These are phyloP conservation scores for Coemansia sp. DNA, from an alignment of 192 early-diverging fungal species.

Conservation along the genomic window DNA sequence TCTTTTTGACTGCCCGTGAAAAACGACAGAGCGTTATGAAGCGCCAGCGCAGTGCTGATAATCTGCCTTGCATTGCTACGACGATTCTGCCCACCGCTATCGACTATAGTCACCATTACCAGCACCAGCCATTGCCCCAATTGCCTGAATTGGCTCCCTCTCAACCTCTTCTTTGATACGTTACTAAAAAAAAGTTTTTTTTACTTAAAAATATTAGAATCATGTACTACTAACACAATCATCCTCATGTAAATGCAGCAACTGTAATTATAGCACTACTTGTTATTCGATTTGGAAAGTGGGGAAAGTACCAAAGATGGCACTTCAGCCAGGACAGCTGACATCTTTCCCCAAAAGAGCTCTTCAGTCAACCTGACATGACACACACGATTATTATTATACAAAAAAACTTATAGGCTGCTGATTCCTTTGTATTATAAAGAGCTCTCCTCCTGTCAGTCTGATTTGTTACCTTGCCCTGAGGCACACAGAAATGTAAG, in stretches of 20 bases:
- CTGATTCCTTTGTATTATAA: no score
- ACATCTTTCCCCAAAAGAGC: no score
- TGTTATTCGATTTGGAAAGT: no score
- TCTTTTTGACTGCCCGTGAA: conserved; percentile 41
- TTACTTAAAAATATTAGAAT: background rate
- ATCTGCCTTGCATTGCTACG: conserved; percentile 12
- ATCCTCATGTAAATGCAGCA: background rate
- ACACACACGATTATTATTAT: no score
- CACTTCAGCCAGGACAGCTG: no score
- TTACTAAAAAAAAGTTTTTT: background rate
- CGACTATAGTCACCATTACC: conserved; percentile 26
- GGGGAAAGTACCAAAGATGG: no score
- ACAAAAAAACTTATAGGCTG: no score
- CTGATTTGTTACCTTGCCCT: no score
- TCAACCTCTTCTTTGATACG: conserved; percentile 7
- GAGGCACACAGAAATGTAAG: no score
- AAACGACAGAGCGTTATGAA: conserved; percentile 39
- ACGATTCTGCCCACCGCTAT: conserved; percentile 5
- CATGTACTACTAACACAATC: background rate
- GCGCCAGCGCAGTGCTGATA: conserved; percentile 49
- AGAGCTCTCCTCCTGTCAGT: no score
- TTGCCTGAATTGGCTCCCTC: conserved; percentile 3
- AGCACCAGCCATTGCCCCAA: conserved; percentile 33
- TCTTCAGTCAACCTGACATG: no score
- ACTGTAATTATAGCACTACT: no score